Conservation (phyloP, 192 early-diverging fungal genomes). For the Mortierella antarctica region DNA sequence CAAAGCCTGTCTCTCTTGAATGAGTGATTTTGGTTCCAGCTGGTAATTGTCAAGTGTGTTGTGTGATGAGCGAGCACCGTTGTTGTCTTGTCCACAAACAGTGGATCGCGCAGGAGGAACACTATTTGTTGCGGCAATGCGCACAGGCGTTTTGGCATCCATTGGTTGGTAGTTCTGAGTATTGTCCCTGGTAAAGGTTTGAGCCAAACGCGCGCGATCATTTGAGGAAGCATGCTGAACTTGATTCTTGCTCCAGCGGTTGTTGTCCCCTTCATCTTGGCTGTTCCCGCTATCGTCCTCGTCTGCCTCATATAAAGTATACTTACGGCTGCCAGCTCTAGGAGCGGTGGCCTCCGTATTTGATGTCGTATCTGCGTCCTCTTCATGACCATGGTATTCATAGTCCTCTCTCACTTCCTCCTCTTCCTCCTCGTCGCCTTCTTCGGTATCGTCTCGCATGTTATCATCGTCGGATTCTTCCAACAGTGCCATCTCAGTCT, state of each 20-base stretch:
- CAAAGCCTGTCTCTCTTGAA: too few species aligned
- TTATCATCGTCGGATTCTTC: slow-evolving; percentile 26
- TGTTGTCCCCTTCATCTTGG: slow-evolving; percentile 1
- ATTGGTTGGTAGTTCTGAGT: too few species aligned
- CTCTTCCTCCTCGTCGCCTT: neutral
- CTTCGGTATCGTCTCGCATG: neutral
- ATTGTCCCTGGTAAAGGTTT: too few species aligned
- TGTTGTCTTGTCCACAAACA: too few species aligned
- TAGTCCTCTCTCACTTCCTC: neutral
- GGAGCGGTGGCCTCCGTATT: neutral
- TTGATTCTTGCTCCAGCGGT: neutral
- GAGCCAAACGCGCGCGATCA: too few species aligned
- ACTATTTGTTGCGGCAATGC: too few species aligned
- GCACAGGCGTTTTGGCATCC: too few species aligned
- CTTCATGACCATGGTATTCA: neutral
- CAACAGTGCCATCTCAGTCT: neutral
- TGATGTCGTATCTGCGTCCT: neutral
- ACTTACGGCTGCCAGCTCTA: slow-evolving; percentile 7
- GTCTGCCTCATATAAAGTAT: slow-evolving; percentile 23
- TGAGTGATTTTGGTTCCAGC: too few species aligned
- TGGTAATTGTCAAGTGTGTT: too few species aligned
- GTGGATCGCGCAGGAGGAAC: too few species aligned
- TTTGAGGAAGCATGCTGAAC: too few species aligned
- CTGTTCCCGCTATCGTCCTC: slow-evolving; percentile 19
- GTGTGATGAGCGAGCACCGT: too few species aligned